Conservation (phyloP, 2,329 filamentous ascomycete genomes). For the Fonsecaea pedrosoi region DNA sequence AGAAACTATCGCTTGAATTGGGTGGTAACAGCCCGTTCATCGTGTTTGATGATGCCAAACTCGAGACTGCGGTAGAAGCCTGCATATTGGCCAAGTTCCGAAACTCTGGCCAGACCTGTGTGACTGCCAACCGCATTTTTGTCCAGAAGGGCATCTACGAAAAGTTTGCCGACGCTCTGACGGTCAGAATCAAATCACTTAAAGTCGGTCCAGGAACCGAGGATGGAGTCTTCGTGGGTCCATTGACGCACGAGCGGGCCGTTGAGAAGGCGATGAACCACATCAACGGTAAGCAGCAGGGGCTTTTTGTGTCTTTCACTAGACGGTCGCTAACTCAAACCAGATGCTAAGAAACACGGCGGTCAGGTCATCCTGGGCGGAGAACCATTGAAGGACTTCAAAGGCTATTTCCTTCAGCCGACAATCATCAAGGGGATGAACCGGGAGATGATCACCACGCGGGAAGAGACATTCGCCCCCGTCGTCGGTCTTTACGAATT, state of each 20-base stretch:
- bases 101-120: conserved; percentile 41
- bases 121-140: conserved; percentile 73
- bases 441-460: conserved; percentile 48
- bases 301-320: neutral
- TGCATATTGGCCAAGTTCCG: conserved; percentile 39
- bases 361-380: conserved; percentile 43
- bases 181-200: conserved; percentile 75
- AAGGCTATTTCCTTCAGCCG: conserved; percentile 50
- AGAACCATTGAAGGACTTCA: conserved; percentile 33
- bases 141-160: conserved; percentile 81
- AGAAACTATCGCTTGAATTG: conserved; percentile 54
- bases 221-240: conserved; percentile 75
- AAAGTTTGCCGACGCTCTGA: conserved; percentile 71
- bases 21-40: conserved; percentile 54
- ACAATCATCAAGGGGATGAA: conserved; percentile 41
- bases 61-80: conserved; percentile 44
- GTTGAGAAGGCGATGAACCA: conserved; percentile 40
- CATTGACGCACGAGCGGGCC: conserved; percentile 56
- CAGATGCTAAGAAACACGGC: conserved; percentile 42
- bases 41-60: conserved; percentile 51
- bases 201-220: conserved; percentile 77
- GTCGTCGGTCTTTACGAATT: conserved; percentile 47
- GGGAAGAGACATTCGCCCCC: conserved; percentile 66
- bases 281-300: conserved; percentile 35
- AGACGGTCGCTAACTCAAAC: conserved; percentile 14